Conservation (phyloP, 768 basidiomycete species). For the Macrocybe gigantea region DNA sequence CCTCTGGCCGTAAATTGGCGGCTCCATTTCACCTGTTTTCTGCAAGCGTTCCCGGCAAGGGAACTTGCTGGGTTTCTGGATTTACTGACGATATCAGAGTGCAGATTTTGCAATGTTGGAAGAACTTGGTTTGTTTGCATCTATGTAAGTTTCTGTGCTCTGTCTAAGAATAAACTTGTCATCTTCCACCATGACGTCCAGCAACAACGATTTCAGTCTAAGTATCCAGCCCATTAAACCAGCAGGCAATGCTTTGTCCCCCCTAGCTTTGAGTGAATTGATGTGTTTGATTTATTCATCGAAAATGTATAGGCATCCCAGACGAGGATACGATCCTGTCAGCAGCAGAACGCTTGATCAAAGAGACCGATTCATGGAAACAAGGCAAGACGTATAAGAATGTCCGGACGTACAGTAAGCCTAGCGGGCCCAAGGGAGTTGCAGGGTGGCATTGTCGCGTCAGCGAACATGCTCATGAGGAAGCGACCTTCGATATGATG, state of each 20-base stretch:
- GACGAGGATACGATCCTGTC: conserved; percentile 50
- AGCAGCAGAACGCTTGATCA: conserved; percentile 49
- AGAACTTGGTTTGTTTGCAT: background rate
- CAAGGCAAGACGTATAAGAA: conserved; percentile 55
- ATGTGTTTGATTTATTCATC: conserved; percentile 1
- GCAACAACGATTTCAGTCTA: conserved; percentile 8
- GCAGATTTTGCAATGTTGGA: no score
- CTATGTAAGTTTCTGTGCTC: conserved; percentile 6
- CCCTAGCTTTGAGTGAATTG: background rate
- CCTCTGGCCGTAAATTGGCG: no score
- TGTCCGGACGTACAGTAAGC: conserved; percentile 50
- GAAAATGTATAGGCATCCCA: conserved; percentile 44
- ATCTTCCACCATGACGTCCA: conserved; percentile 16
- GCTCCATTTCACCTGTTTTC: no score
- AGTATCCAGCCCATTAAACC: conserved; percentile 10
- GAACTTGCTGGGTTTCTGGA: no score
- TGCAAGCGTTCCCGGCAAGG: no score
- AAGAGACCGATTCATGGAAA: conserved; percentile 57
- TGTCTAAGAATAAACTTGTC: background rate
- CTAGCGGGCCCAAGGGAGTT: conserved; percentile 49
- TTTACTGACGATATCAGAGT: no score
- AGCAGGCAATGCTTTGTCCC: conserved; percentile 2
- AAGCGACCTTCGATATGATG: conserved; percentile 67
- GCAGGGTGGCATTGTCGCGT: conserved; percentile 65
- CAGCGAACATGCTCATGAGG: conserved; percentile 59